Evolutionary conservation across 2,329 filamentous ascomycete genomes (phyloP), one percentile per base, ranked within the genome.

Genomic region (Elsinoe batatas): DNA sequence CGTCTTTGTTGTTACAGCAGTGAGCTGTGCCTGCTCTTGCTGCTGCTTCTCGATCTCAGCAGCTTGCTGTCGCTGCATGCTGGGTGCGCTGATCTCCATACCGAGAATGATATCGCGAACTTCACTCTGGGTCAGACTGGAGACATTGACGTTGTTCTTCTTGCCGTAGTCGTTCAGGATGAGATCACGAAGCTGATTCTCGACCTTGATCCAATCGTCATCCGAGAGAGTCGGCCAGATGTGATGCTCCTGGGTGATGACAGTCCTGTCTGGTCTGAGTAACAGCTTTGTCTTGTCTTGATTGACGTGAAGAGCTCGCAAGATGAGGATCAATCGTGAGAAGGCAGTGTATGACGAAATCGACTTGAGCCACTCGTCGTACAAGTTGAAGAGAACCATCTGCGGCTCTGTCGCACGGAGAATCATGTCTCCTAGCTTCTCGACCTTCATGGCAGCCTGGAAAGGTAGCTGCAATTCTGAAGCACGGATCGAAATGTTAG

Each of bases 141-240:
- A 94, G 11, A 93, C 91, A 65, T 98, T 98, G 76, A 98, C 93
- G 64, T 97, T 98, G 77, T 98, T 98, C 81, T 98, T 98, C 81
- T 97, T 98, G 68, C 93, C 93, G 68, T 98, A 98, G 69, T 98
- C 93, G 63, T 97, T 96, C 63, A 98, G 69, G 65, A 98, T 98
- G 61, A 98, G 76, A 76, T 98, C 93, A 69, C 93, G 85, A 40
- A 98, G 77, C 68, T 95, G 88, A 44, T 90, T 90, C 77, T 98
- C 93, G n/a, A 98, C 89, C 81, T 96, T 96, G 73, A 98, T 93
- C 93, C 93, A 98, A 60, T 95, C 91, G 64, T 98, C 93, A 61
- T 98, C 93, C 0, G 88, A 85, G 56, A 98, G 75, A 0, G 89
- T 85, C 0, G 93, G 93, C 93, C 93, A 98, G 68, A 98, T 98